phyloP scores from a whole-genome alignment of 441 rosid species.

The Metrosideros polymorpha region DNA sequence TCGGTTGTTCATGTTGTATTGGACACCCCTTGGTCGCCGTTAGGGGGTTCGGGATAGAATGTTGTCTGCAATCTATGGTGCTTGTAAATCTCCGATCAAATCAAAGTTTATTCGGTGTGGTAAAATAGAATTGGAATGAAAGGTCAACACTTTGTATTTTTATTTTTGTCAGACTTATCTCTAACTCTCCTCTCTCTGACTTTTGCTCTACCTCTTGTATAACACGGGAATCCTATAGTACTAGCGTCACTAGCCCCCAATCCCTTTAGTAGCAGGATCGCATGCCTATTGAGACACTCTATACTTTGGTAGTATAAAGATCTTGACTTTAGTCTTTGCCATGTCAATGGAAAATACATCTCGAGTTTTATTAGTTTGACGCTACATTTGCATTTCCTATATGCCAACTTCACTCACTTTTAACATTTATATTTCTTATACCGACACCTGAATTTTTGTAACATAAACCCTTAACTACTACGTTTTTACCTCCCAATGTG shows the following conservation, averaged over 20 bases:
- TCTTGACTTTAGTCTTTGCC: background rate
- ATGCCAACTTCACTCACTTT: background rate
- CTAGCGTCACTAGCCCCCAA: no score
- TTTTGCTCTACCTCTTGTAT: no score
- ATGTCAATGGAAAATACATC: background rate
- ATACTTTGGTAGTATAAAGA: background rate
- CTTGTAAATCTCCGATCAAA: background rate
- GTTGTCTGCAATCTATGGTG: background rate
- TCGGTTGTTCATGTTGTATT: background rate
- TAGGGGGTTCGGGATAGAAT: background rate
- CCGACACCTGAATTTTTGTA: background rate
- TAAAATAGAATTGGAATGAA: background rate
- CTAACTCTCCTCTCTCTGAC: no score
- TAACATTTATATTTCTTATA: background rate
- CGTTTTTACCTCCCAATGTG: no score
- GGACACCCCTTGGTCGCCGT: fast-evolving
- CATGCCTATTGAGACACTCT: no score
- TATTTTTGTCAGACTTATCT: no score
- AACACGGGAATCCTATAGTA: no score
- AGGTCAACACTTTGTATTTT: background rate
- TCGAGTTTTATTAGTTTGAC: background rate
- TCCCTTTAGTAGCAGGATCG: no score
- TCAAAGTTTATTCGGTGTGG: background rate
- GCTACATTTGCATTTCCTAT: background rate
- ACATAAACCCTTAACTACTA: background rate